Percentiles rank a stretch among this genome's conserved stretches.
Conservation (phyloP, 2,329 filamentous ascomycete genomes). For the Tolypocladium tropicale region DNA sequence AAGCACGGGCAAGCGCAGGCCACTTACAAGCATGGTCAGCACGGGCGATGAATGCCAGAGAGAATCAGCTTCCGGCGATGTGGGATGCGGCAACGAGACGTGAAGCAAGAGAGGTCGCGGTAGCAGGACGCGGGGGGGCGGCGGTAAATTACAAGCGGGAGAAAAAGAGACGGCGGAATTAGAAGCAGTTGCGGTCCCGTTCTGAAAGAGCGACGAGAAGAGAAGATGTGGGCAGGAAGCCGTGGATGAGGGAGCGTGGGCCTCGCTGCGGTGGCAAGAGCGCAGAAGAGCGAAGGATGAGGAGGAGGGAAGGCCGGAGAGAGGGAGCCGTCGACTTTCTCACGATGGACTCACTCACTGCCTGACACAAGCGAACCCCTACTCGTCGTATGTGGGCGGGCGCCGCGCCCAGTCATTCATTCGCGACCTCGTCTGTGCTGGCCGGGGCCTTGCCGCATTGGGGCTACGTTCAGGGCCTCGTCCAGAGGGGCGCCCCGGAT, state of each 20-base stretch:
- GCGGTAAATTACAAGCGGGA: background rate
- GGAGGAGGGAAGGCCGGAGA: too few relatives aligned
- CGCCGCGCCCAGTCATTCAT: too few relatives aligned
- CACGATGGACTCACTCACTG: background rate
- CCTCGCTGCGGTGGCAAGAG: slow-evolving; percentile 1
- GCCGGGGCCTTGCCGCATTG: background rate
- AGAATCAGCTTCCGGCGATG: background rate
- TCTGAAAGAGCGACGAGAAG: slow-evolving; percentile 12
- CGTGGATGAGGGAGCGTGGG: slow-evolving; percentile 1
- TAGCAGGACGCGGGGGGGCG: background rate
- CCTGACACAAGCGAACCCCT: too few relatives aligned
- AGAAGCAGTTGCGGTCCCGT: background rate
- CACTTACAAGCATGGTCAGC: slow-evolving; percentile 10
- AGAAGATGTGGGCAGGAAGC: slow-evolving; percentile 1
- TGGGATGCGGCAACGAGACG: background rate
- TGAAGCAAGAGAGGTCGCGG: background rate
- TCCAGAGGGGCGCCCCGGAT: background rate
- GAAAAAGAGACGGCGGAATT: background rate
- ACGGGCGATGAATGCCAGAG: background rate
- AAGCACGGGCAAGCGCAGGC: background rate
- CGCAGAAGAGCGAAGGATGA: background rate
- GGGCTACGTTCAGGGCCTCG: background rate
- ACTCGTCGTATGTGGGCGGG: too few relatives aligned
- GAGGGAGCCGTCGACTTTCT: background rate
- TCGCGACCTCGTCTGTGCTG: background rate